phyloP scores from a whole-genome alignment of 345 rosid species.

The Mallotus nudiflorus region DNA sequence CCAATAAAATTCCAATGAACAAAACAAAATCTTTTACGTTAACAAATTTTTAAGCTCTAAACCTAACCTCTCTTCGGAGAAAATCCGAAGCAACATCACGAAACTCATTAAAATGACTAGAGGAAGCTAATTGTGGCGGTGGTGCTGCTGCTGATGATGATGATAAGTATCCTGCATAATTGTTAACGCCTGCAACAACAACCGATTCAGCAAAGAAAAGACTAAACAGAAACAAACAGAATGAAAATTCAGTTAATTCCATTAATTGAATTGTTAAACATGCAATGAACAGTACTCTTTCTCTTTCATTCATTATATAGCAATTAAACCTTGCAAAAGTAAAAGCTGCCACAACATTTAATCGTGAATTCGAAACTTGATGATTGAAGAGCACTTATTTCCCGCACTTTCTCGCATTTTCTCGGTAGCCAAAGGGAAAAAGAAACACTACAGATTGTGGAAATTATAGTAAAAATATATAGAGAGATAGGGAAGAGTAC shows the following conservation, averaged over 20 bases:
- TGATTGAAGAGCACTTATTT: not conserved
- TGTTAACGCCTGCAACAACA: constrained; percentile 26
- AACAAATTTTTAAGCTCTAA: constrained; percentile 17
- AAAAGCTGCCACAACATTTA: not conserved
- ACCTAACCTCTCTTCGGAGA: constrained; percentile 33
- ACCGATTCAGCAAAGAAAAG: not conserved
- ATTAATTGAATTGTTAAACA: too few species aligned
- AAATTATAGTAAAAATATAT: not conserved
- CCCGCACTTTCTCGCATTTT: not conserved
- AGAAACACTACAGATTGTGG: not conserved
- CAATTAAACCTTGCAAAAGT: not conserved
- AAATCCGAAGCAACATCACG: constrained; percentile 32
- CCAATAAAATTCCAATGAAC: not conserved
- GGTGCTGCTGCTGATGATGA: constrained; percentile 35
- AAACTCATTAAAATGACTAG: constrained; percentile 15
- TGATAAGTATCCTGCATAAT: constrained; percentile 38
- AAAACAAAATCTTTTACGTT: not conserved
- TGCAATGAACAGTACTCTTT: not conserved
- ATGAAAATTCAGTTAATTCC: too few species aligned
- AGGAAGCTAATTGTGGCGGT: constrained; percentile 24
- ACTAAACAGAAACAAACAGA: too few species aligned
- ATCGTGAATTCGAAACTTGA: not conserved
- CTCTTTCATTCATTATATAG: not conserved
- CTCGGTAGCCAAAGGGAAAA: not conserved
- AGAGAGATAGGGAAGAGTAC: constrained; percentile 20